These are phyloP conservation scores for Handroanthus guayacan DNA, from an alignment of 257 asterid species.

Conservation along the genomic window DNA sequence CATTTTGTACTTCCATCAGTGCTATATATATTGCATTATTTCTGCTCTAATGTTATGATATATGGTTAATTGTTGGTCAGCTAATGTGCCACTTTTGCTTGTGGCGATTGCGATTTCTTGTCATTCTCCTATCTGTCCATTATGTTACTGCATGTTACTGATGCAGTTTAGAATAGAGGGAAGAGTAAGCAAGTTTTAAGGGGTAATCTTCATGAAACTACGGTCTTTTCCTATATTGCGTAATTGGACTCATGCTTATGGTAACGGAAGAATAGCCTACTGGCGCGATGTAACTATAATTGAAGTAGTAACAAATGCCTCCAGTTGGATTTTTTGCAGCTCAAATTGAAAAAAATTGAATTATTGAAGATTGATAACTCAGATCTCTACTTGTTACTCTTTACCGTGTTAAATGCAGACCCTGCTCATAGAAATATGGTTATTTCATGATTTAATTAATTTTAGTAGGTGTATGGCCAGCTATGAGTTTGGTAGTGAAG, in stretches of 20 bases:
- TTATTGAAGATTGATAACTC: not conserved
- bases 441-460: constrained; percentile 6
- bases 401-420: not conserved
- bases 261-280: not conserved
- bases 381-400: constrained; percentile 1
- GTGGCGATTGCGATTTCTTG: not conserved
- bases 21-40: constrained; percentile 15
- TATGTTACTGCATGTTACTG: not conserved
- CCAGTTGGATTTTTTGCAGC: not conserved
- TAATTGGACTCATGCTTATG: not conserved
- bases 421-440: not conserved
- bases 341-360: not conserved
- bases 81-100: constrained; percentile 25
- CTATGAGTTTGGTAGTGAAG: not conserved
- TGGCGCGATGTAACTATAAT: not conserved
- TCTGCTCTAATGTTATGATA: constrained; percentile 16
- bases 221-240: not conserved
- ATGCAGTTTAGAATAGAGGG: not conserved
- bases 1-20: constrained; percentile 26
- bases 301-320: not conserved
- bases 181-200: not conserved
- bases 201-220: not conserved
- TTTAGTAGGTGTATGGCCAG: not conserved
- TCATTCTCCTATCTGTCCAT: not conserved
- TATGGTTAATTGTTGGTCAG: not conserved